These are phyloP conservation scores for Leccinum subgranulosum DNA, from an alignment of 768 basidiomycete genomes.

Conservation along the genomic window DNA sequence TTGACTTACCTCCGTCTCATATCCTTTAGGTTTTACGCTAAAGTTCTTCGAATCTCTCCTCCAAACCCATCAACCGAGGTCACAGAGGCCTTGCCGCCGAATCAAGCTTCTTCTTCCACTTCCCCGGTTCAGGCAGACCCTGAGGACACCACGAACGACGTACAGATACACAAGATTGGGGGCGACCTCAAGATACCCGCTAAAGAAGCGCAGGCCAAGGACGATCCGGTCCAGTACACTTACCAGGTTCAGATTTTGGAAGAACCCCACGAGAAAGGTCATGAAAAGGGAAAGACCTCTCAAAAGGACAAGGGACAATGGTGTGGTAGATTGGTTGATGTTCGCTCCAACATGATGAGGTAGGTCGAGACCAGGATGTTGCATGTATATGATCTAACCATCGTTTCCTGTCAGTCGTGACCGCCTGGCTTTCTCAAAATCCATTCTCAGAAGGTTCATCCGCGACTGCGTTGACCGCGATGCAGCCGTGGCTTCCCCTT, in stretches of 20 bases:
- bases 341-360: constrained; percentile 80
- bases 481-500: constrained; percentile 88
- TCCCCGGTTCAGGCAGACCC: constrained; percentile 41
- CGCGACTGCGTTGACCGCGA: constrained; percentile 94
- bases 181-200: constrained; percentile 73
- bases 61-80: constrained; percentile 49
- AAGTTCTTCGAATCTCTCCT: constrained; percentile 74
- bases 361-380: constrained; percentile 32
- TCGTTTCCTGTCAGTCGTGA: constrained; percentile 64
- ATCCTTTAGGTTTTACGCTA: constrained; percentile 68
- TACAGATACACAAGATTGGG: constrained; percentile 64
- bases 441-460: constrained; percentile 93
- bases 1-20: constrained; percentile 14
- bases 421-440: constrained; percentile 93
- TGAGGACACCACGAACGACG: constrained; percentile 47
- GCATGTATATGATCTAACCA: constrained; percentile 1
- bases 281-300: constrained; percentile 54
- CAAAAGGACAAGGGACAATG: constrained; percentile 62
- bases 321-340: constrained; percentile 79
- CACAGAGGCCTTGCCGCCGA: constrained; percentile 32
- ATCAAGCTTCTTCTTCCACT: constrained; percentile 40
- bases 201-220: constrained; percentile 66
- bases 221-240: constrained; percentile 79
- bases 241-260: constrained; percentile 89
- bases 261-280: constrained; percentile 65